Evolutionary conservation across 2,329 filamentous ascomycete genomes (phyloP), one percentile per base, ranked within the genome.

Genomic region (Alternaria sp.): DNA sequence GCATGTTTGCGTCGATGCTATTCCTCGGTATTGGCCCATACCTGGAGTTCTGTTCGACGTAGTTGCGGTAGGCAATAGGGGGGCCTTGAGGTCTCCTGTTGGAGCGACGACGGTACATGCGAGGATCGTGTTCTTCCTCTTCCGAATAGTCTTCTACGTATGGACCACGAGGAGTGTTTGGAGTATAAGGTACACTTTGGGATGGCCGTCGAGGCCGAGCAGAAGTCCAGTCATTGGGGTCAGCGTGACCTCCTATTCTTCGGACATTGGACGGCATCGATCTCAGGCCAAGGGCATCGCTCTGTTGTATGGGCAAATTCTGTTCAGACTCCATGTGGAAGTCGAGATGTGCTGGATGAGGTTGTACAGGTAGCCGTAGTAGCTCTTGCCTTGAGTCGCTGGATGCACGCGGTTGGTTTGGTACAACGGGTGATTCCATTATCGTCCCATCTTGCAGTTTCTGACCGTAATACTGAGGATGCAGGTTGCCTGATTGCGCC

Each of bases 381-480:
- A 75, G 61, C n/a, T 72, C 67, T 52, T 70, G 69, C 17, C 66
- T 65, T 23, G 69, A 73, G 8, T 70, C 70, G 8, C 58, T 66
- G 24, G 68, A 66, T 51, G 56, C 63, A 44, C 57, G 49, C 23
- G 24, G 17, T 39, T 62, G 60, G 23, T 61, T 58, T 23, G 65
- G 61, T 34, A 52, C 34, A 17, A 53, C 56, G 42, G 71, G 69
- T 37, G 67, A 68, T 48, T 73, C 70, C 51, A 73, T 63, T 52
- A 71, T 58, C 10, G 72, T 69, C 9, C 68, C 72, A 56, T 75
- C 70, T 49, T 67, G 59, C 52, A 73, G 64, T 37, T 62, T 63
- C 45, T 75, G 69, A 5, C 72, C 72, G 48, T 76, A 72, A 53
- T 66, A 74, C 11, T 67, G 62, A 24, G 72, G 72, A 23, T 73